Evolutionary conservation across 2,329 filamentous ascomycete genomes (phyloP).

Genomic region (Ophiostoma pallidulum): DNA sequence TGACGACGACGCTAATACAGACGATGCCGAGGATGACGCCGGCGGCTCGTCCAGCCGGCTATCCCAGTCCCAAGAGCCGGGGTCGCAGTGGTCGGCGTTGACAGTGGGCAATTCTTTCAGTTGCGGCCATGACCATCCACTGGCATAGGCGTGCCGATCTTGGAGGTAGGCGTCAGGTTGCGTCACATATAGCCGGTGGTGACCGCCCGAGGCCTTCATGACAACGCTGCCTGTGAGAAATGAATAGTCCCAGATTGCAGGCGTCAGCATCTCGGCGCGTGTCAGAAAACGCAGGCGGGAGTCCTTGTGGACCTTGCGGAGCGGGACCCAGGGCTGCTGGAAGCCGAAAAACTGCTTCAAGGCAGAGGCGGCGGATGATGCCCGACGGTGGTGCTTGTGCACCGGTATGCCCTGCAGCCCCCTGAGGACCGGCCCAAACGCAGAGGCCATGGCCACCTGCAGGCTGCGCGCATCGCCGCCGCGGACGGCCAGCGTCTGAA

Average conservation of each 20-base stretch:
- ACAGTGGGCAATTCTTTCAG: conserved; percentile 43
- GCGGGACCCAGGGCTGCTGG: conserved; percentile 60
- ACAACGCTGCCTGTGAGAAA: conserved; percentile 63
- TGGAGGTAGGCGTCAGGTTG: conserved; percentile 68
- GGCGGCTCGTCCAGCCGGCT: conserved; percentile 52
- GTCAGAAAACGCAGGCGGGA: conserved; percentile 61
- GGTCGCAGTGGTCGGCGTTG: background rate
- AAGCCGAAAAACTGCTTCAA: conserved; percentile 46
- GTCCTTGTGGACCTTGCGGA: conserved; percentile 68
- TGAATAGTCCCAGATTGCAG: conserved; percentile 59
- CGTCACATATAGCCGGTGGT: conserved; percentile 64
- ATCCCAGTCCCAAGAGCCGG: conserved; percentile 59
- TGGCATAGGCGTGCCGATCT: conserved; percentile 41
- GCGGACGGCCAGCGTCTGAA: conserved; percentile 53
- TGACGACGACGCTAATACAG: conserved; percentile 16
- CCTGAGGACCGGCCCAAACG: conserved; percentile 50
- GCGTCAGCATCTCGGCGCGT: conserved; percentile 63
- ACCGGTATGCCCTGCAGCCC: too few relatives aligned
- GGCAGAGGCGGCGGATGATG: conserved; percentile 7
- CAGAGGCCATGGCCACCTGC: conserved; percentile 49
- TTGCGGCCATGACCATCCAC: conserved; percentile 62
- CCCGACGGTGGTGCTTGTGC: too few relatives aligned
- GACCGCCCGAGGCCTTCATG: conserved; percentile 57
- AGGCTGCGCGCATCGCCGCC: conserved; percentile 60
- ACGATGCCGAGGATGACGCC: conserved; percentile 25